A percentile compares a stretch with the other conserved stretches of the same genome.
Conservation (phyloP, 495 filamentous ascomycete genomes). For the Pseudotulostoma volvatum region DNA sequence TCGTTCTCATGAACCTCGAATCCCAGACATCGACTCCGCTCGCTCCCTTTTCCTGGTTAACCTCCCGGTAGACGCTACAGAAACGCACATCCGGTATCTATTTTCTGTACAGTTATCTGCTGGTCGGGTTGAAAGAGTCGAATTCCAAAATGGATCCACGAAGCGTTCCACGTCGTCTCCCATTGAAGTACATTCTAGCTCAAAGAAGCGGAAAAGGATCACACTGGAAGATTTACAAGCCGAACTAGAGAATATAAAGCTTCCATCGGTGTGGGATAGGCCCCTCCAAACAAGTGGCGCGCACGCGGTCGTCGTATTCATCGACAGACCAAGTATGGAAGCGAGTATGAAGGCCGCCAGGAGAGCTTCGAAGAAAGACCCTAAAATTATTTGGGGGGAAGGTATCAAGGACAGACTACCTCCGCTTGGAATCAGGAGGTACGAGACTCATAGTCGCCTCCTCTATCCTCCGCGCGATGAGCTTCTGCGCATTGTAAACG, state of each 20-base stretch:
- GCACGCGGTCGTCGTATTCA: constrained; percentile 66
- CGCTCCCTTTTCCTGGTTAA: constrained; percentile 80
- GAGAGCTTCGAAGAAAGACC: constrained; percentile 41
- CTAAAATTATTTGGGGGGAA: constrained; percentile 46
- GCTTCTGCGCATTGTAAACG: constrained; percentile 56
- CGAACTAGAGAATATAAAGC: constrained; percentile 31
- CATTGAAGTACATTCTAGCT: constrained; percentile 14
- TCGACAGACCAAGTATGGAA: constrained; percentile 59
- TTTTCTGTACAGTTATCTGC: constrained; percentile 54
- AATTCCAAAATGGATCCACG: constrained; percentile 43
- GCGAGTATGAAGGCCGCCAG: constrained; percentile 54
- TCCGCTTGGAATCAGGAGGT: constrained; percentile 41
- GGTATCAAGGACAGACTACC: constrained; percentile 37
- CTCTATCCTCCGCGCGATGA: constrained; percentile 47
- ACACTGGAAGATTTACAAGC: constrained; percentile 34
- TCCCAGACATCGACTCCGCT: constrained; percentile 51
- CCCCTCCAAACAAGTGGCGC: constrained; percentile 52
- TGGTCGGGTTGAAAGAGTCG: constrained; percentile 56
- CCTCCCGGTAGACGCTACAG: constrained; percentile 69
- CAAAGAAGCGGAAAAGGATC: constrained; percentile 53
- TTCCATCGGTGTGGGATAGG: constrained; percentile 65
- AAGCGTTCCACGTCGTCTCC: constrained; percentile 16
- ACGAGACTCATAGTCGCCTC: constrained; percentile 43
- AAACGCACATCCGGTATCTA: constrained; percentile 54
- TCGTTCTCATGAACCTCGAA: constrained; percentile 59